Evolutionary conservation across 257 asterid species (phyloP).

Genomic region (Solanum pennellii): DNA sequence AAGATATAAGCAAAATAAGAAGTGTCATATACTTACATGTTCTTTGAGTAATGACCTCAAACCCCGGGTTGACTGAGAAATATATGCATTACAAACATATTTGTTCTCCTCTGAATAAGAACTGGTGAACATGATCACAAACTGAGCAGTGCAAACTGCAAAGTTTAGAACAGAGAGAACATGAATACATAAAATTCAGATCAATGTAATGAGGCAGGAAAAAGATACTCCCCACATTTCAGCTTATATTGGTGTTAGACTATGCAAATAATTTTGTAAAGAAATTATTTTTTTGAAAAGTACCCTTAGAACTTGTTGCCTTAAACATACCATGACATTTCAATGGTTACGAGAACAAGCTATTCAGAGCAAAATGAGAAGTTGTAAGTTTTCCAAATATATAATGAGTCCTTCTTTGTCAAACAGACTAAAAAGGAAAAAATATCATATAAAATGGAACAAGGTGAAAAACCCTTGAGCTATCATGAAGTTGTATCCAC

Average conservation of each 20-base stretch:
- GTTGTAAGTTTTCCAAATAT: not conserved
- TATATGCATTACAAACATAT: constrained; percentile 55
- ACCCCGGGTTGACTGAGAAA: constrained; percentile 84
- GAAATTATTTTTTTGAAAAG: not conserved
- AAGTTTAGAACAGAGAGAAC: constrained; percentile 5
- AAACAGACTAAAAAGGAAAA: not conserved
- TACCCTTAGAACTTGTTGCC: not conserved
- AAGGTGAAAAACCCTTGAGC: not conserved
- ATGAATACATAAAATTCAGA: constrained; percentile 1
- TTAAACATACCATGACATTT: not conserved
- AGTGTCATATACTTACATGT: constrained; percentile 48
- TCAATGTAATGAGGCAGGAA: not conserved
- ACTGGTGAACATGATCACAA: constrained; percentile 79
- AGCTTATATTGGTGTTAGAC: not conserved
- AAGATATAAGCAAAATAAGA: not conserved
- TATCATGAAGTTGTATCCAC: not conserved
- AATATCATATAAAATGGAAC: not conserved
- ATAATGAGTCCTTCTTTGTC: not conserved
- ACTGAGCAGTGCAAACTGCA: constrained; percentile 75
- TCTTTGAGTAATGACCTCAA: constrained; percentile 78
- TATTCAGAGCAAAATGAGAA: not conserved
- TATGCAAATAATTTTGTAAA: not conserved
- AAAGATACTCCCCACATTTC: not conserved
- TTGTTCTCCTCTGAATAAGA: constrained; percentile 29
- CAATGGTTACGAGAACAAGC: not conserved